A percentile compares a stretch with the other conserved stretches of the same genome.
Evolutionary conservation across 208 protist genomes (phyloP).

Genomic region (Vickermania spadyakhi): DNA sequence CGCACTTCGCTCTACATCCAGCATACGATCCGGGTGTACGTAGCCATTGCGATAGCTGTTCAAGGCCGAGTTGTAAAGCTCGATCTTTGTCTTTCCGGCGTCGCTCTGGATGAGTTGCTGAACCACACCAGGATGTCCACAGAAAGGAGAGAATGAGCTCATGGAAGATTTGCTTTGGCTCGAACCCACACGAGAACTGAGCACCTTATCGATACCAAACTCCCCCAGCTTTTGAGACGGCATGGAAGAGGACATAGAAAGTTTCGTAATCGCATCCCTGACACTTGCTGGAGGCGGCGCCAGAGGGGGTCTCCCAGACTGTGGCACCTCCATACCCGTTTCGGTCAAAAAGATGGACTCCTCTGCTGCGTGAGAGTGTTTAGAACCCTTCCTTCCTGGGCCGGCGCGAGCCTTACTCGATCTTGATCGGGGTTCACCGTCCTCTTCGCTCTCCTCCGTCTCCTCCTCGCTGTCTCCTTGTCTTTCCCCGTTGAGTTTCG

Average conservation of each 20-base stretch:
- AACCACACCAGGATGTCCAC: neutral
- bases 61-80: constrained; percentile 23
- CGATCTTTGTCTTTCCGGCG: constrained; percentile 12
- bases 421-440: too few species aligned
- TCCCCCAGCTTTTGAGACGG: neutral
- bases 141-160: neutral
- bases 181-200: neutral
- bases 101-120: neutral
- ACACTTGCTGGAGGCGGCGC: neutral
- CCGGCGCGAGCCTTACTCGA: neutral
- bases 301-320: neutral
- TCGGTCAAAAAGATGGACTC: neutral
- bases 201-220: neutral
- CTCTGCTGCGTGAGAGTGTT: neutral
- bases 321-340: neutral
- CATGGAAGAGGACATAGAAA: neutral
- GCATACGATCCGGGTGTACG: constrained; percentile 42
- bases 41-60: constrained; percentile 21
- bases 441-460: neutral
- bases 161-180: neutral
- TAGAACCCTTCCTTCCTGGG: neutral
- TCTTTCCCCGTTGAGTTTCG: too few species aligned
- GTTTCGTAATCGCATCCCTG: neutral
- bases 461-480: neutral
- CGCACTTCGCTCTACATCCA: constrained; percentile 11